These are phyloP conservation scores for Hamamelis virginiana DNA, from an alignment of 164 flowering plant genomes.

Conservation along the genomic window DNA sequence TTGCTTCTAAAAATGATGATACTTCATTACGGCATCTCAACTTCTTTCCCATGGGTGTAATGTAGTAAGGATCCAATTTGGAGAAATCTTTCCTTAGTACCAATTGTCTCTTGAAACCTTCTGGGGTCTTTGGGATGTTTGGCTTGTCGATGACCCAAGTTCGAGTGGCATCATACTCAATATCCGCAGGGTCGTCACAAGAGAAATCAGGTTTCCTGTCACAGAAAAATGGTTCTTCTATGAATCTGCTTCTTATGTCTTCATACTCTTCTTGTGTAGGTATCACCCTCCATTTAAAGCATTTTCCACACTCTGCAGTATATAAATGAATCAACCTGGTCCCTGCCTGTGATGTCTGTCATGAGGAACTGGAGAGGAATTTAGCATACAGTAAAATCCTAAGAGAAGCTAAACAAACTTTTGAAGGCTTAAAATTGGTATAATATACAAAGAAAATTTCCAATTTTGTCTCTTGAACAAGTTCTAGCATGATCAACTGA, in stretches of 20 bases:
- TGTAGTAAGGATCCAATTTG: slow-evolving; percentile 64
- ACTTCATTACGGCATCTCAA: slow-evolving; percentile 50
- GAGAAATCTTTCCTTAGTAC: slow-evolving; percentile 58
- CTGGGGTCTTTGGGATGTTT: slow-evolving; percentile 68
- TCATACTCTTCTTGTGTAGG: slow-evolving; percentile 70
- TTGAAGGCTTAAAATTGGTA: too few species aligned
- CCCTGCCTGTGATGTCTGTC: slow-evolving; percentile 18
- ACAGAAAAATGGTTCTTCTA: slow-evolving; percentile 59
- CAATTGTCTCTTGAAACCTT: slow-evolving; percentile 62
- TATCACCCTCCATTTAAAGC: slow-evolving; percentile 79
- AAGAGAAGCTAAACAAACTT: not conserved
- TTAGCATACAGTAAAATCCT: not conserved
- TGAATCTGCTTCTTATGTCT: slow-evolving; percentile 51
- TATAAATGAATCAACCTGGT: slow-evolving; percentile 27
- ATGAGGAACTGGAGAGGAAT: slow-evolving; percentile 1
- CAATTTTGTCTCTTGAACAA: too few species aligned
- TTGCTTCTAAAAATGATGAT: slow-evolving; percentile 40
- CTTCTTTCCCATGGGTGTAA: slow-evolving; percentile 58
- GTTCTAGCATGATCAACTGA: not conserved
- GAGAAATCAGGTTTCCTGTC: slow-evolving; percentile 40
- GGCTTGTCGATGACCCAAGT: slow-evolving; percentile 84
- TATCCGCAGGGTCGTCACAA: slow-evolving; percentile 73
- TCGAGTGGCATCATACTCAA: slow-evolving; percentile 59
- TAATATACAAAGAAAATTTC: too few species aligned
- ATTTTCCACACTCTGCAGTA: slow-evolving; percentile 70